A percentile compares a stretch with the other conserved stretches of the same genome.
These are phyloP conservation scores for Phytophthora pistaciae DNA, from an alignment of 352 stramenopile genomes.

Conservation along the genomic window DNA sequence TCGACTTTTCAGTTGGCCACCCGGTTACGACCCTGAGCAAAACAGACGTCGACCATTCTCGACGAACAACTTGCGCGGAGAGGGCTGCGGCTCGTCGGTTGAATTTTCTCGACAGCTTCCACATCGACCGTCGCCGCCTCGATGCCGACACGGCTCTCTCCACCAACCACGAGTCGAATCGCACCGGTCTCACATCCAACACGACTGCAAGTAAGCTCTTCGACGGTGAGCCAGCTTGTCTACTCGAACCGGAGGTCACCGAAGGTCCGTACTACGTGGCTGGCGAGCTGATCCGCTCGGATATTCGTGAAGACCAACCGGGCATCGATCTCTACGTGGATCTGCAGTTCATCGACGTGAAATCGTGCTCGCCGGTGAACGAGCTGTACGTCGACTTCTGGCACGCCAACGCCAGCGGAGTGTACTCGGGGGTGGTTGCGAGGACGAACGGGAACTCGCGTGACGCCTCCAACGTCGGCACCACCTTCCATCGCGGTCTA, in stretches of 20 bases:
- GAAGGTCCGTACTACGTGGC: conserved; percentile 35
- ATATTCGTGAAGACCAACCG: conserved; percentile 29
- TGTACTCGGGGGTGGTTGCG: conserved; percentile 16
- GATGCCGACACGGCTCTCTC: too few relatives aligned
- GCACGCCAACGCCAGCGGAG: too few relatives aligned
- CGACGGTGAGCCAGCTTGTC: conserved; percentile 12
- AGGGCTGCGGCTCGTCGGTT: too few relatives aligned
- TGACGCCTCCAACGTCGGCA: conserved; percentile 26
- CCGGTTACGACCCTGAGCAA: not conserved
- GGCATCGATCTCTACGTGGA: conserved; percentile 33
- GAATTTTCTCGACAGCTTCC: too few relatives aligned
- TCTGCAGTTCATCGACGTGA: conserved; percentile 35
- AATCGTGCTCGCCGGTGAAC: conserved; percentile 3
- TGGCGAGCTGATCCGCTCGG: conserved; percentile 31
- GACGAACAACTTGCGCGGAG: too few relatives aligned
- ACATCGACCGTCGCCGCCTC: too few relatives aligned
- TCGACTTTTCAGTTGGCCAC: conserved; percentile 9
- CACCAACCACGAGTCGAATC: too few relatives aligned
- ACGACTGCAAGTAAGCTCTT: conserved; percentile 22
- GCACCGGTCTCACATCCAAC: conserved; percentile 7
- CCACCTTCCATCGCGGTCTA: conserved; percentile 27
- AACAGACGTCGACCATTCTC: too few relatives aligned
- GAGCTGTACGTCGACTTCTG: too few relatives aligned
- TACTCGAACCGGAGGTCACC: conserved; percentile 30
- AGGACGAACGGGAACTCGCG: conserved; percentile 22